phyloP scores from a whole-genome alignment of 2,329 filamentous ascomycete species.

The Cadophora sp. region DNA sequence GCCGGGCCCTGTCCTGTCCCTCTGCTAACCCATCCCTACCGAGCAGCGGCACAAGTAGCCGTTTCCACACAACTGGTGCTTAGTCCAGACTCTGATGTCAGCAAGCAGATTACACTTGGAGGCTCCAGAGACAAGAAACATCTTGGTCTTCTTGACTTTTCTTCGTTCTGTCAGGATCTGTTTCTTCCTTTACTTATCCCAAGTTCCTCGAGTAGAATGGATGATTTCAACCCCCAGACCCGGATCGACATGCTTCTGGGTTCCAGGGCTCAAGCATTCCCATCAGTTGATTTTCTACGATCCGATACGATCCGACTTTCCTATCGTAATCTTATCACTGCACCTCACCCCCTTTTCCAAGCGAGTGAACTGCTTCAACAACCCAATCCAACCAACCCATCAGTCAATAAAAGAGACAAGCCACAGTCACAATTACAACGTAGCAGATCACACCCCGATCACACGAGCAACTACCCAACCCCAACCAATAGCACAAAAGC shows the following conservation, averaged over 20 bases:
- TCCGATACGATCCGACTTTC: conserved; percentile 1
- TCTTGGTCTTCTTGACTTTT: conserved; percentile 5
- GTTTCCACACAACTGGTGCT: not conserved
- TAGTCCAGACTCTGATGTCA: conserved; percentile 13
- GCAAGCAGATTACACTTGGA: conserved; percentile 13
- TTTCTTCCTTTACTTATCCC: not conserved
- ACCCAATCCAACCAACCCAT: not conserved
- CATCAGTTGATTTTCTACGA: not conserved
- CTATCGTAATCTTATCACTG: conserved; percentile 19
- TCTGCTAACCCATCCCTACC: not conserved
- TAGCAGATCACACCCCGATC: conserved; percentile 6
- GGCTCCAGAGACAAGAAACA: not conserved
- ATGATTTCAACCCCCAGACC: not conserved
- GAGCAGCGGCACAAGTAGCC: not conserved
- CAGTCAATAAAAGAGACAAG: conserved; percentile 2
- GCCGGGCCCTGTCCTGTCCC: conserved; percentile 10
- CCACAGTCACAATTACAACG: conserved; percentile 5
- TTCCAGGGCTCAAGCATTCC: too few relatives aligned
- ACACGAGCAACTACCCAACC: conserved; percentile 19
- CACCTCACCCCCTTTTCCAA: conserved; percentile 9
- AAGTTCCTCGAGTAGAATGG: not conserved
- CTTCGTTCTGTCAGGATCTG: not conserved
- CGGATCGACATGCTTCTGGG: not conserved
- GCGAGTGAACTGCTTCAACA: not conserved
- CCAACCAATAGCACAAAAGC: not conserved